Conservation (phyloP, 257 asterid genomes). For the Datura wrightii region DNA sequence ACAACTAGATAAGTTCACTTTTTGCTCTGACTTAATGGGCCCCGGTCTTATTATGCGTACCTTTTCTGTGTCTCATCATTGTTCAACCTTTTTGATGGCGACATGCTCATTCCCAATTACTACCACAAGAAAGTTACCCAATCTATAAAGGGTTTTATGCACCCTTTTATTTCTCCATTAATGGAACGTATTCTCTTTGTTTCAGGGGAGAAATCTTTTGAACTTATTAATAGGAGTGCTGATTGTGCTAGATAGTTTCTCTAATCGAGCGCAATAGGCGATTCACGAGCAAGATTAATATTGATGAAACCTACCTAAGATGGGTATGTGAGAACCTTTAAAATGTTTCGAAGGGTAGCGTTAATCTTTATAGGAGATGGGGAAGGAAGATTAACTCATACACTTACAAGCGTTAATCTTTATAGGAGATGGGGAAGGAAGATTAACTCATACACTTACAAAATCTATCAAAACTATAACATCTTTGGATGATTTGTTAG, state of each 20-base stretch:
- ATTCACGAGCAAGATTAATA: neutral
- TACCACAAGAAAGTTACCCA: neutral
- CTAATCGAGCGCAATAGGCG: neutral
- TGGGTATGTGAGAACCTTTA: neutral
- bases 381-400: no score
- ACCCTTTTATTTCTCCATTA: neutral
- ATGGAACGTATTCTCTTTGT: neutral
- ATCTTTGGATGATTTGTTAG: neutral
- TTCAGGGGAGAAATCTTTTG: neutral
- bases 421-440: neutral
- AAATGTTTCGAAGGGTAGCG: neutral
- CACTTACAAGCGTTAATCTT: no score
- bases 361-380: no score
- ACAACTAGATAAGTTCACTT: neutral
- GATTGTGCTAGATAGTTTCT: neutral
- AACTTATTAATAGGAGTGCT: neutral
- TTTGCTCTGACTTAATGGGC: neutral
- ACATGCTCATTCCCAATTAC: neutral
- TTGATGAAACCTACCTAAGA: neutral
- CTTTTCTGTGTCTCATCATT: neutral
- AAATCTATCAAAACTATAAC: neutral
- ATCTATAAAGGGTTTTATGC: neutral
- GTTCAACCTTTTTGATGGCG: neutral
- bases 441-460: neutral
- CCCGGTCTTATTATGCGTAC: neutral